phyloP scores from a whole-genome alignment of 148 eudicot species.

The Cornus suecica region DNA sequence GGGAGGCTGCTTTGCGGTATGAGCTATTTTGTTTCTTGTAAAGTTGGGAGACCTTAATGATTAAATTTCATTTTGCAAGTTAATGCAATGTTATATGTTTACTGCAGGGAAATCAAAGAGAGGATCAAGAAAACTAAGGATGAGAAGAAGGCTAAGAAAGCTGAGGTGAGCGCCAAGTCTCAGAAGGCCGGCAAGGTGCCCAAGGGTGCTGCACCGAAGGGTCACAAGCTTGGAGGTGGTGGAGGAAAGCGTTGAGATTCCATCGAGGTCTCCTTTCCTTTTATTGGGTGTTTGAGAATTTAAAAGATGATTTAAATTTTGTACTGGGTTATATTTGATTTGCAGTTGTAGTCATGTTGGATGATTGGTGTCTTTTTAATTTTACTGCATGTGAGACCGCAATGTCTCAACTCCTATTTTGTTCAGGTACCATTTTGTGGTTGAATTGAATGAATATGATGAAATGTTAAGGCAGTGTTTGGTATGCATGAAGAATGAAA shows the following conservation, averaged over 20 bases:
- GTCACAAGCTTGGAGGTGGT: constrained; percentile 66
- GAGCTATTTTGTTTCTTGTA: not conserved
- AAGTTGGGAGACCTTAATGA: not conserved
- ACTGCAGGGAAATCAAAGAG: constrained; percentile 61
- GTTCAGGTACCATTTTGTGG: not conserved
- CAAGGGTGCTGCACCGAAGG: constrained; percentile 44
- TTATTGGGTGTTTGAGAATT: not conserved
- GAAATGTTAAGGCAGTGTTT: too few relatives aligned
- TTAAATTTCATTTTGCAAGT: not conserved
- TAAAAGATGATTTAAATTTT: too few relatives aligned
- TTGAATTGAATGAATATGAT: too few relatives aligned
- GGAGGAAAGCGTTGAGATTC: constrained; percentile 57
- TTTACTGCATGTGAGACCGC: not conserved
- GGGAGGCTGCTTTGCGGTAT: constrained; percentile 73
- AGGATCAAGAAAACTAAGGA: constrained; percentile 72
- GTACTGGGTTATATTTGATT: too few relatives aligned
- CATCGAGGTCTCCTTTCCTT: not conserved
- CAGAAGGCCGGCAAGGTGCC: constrained; percentile 39
- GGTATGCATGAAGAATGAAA: too few relatives aligned
- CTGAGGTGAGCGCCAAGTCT: constrained; percentile 40
- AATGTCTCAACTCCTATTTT: too few relatives aligned
- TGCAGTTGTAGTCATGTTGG: not conserved
- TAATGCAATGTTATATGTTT: not conserved
- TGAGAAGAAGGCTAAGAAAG: constrained; percentile 65
- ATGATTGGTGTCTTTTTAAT: not conserved